Conservation (phyloP, 768 basidiomycete genomes). For the Lactarius psammicola region DNA sequence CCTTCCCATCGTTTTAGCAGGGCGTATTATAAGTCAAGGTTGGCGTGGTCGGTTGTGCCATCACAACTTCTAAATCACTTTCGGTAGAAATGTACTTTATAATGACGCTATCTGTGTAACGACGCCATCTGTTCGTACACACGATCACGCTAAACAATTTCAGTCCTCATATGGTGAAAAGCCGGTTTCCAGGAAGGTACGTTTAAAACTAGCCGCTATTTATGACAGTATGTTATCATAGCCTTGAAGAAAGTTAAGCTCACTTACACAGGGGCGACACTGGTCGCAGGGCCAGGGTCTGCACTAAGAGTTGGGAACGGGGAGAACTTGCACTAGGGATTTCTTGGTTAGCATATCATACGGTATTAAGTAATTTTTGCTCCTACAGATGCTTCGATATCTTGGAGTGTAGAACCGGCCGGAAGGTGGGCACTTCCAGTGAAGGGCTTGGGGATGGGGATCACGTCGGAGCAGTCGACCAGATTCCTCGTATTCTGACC, state of each 20-base stretch:
- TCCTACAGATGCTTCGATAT: constrained; percentile 17
- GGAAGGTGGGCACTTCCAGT: constrained; percentile 5
- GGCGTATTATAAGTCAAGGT: no score
- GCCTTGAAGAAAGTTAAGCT: background rate
- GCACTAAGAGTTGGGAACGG: constrained; percentile 11
- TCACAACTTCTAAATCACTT: background rate
- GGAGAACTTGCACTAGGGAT: background rate
- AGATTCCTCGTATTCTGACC: constrained; percentile 31
- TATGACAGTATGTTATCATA: background rate
- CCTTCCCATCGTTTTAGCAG: background rate
- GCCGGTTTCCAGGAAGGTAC: background rate
- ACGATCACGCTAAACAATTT: background rate
- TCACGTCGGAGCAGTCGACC: constrained; percentile 29
- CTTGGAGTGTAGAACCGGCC: constrained; percentile 3
- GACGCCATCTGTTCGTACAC: background rate
- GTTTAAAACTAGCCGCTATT: background rate
- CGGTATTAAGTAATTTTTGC: background rate
- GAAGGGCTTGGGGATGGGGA: constrained; percentile 17
- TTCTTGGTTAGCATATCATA: constrained; percentile 1
- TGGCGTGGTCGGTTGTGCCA: background rate
- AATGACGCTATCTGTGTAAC: no score
- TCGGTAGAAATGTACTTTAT: background rate
- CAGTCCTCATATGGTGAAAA: background rate
- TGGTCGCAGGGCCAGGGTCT: constrained; percentile 12
- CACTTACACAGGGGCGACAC: constrained; percentile 20